A percentile compares a stretch with the other conserved stretches of the same genome.
phyloP scores from a whole-genome alignment of 2,329 filamentous ascomycete species.

The Coccinonectria pachysandricola region DNA sequence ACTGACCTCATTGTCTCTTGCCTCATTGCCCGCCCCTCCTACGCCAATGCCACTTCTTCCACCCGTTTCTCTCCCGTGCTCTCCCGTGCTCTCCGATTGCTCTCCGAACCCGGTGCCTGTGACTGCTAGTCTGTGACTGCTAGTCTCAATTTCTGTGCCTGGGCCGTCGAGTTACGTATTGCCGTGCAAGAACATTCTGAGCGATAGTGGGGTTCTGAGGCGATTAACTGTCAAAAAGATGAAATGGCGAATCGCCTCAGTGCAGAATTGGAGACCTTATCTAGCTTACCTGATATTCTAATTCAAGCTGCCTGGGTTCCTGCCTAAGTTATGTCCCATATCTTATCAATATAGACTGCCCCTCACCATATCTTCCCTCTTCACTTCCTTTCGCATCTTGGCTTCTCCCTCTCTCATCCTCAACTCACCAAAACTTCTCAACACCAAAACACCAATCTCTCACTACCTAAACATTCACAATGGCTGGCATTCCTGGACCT shows the following conservation, averaged over 20 bases:
- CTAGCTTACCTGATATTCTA: too few relatives aligned
- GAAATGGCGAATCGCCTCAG: too few relatives aligned
- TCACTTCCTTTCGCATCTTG: not conserved
- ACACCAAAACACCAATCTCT: conserved; percentile 1
- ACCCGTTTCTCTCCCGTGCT: conserved; percentile 12
- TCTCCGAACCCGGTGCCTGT: too few relatives aligned
- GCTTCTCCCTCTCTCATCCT: conserved; percentile 2
- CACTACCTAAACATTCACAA: conserved; percentile 15
- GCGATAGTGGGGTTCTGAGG: too few relatives aligned
- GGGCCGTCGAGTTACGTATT: too few relatives aligned
- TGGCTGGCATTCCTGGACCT: conserved; percentile 33
- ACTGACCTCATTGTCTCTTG: conserved; percentile 20
- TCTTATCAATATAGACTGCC: not conserved
- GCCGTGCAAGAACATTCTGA: too few relatives aligned
- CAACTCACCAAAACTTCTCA: conserved; percentile 1
- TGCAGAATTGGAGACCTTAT: too few relatives aligned
- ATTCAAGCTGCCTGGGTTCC: too few relatives aligned
- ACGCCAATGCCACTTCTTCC: conserved; percentile 11
- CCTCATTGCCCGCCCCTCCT: conserved; percentile 10
- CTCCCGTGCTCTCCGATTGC: conserved; percentile 13
- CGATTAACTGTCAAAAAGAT: too few relatives aligned
- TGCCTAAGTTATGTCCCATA: too few relatives aligned
- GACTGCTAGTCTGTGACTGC: too few relatives aligned
- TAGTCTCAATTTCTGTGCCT: too few relatives aligned
- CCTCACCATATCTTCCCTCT: not conserved